These are phyloP conservation scores for Wickerhamiella brachini DNA, from an alignment of 805 yeast species.

Conservation along the genomic window DNA sequence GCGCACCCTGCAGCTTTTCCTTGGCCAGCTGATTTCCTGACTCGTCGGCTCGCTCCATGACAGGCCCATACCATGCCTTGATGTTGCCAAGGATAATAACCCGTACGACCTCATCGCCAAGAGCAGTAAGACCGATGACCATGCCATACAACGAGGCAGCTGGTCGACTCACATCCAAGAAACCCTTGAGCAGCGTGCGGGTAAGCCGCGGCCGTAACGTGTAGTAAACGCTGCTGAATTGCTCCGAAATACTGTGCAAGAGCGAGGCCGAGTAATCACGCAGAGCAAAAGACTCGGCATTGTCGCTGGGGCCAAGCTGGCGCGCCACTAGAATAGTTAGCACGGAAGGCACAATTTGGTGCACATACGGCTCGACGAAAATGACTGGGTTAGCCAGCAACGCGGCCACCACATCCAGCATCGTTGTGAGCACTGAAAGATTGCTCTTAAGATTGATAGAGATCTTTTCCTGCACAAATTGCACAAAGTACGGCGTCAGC, in stretches of 20 bases:
- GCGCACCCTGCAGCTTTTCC: slow-evolving; percentile 14
- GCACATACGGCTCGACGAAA: slow-evolving; percentile 89
- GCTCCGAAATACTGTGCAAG: slow-evolving; percentile 59
- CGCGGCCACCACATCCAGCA: slow-evolving; percentile 81
- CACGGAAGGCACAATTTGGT: slow-evolving; percentile 93
- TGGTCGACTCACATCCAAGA: slow-evolving; percentile 70
- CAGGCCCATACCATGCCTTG: slow-evolving; percentile 48
- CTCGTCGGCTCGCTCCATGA: slow-evolving; percentile 34
- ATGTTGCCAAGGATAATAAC: slow-evolving; percentile 75
- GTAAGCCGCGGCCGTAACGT: slow-evolving; percentile 89
- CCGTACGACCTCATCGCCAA: slow-evolving; percentile 81
- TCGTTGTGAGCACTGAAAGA: slow-evolving; percentile 56
- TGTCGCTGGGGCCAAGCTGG: slow-evolving; percentile 49
- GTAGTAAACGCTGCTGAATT: slow-evolving; percentile 74
- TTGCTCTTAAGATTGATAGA: slow-evolving; percentile 66
- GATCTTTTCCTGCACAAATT: slow-evolving; percentile 88
- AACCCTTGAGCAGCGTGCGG: slow-evolving; percentile 80
- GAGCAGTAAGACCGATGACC: slow-evolving; percentile 62
- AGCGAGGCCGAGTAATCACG: slow-evolving; percentile 82
- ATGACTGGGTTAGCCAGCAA: slow-evolving; percentile 69
- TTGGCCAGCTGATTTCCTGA: slow-evolving; percentile 12
- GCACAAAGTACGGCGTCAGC: slow-evolving; percentile 89
- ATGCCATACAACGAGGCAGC: slow-evolving; percentile 90
- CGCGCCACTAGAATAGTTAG: slow-evolving; percentile 81
- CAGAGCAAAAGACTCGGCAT: slow-evolving; percentile 38